These are phyloP conservation scores for Kluyveromyces nonfermentans DNA, from an alignment of 805 yeast species.

Conservation along the genomic window DNA sequence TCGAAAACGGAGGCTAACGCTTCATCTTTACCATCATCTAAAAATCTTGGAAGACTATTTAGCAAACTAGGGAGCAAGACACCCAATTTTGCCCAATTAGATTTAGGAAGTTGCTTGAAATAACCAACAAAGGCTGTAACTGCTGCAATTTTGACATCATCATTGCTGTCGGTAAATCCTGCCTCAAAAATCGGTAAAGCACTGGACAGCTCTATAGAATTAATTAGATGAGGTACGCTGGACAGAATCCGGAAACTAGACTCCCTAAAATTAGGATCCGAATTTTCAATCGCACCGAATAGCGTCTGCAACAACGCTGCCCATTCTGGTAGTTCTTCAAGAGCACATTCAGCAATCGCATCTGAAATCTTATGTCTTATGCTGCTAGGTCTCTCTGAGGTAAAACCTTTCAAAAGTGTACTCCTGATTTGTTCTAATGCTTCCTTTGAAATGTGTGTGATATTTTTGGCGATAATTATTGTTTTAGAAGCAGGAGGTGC, in stretches of 20 bases:
- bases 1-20: conserved; percentile 85
- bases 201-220: conserved; percentile 44
- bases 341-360: conserved; percentile 87
- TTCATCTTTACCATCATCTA: conserved; percentile 67
- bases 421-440: conserved; percentile 55
- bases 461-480: conserved; percentile 64
- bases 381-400: conserved; percentile 54
- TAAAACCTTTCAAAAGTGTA: conserved; percentile 64
- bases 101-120: conserved; percentile 72
- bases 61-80: conserved; percentile 75
- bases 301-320: conserved; percentile 67
- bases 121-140: conserved; percentile 88
- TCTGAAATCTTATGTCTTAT: conserved; percentile 90
- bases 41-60: conserved; percentile 77
- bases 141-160: conserved; percentile 83
- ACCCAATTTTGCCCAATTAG: conserved; percentile 66
- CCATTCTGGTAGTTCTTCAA: conserved; percentile 61
- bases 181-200: conserved; percentile 61
- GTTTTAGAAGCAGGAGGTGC: conserved; percentile 54
- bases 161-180: conserved; percentile 74
- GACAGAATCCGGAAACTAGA: conserved; percentile 85
- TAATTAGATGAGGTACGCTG: conserved; percentile 70
- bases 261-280: conserved; percentile 67
- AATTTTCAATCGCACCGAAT: conserved; percentile 49
- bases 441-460: conserved; percentile 55